Base-by-base conservation (phyloP, 73 alveolate genomes). In the Blepharisma japonicum region DNA sequence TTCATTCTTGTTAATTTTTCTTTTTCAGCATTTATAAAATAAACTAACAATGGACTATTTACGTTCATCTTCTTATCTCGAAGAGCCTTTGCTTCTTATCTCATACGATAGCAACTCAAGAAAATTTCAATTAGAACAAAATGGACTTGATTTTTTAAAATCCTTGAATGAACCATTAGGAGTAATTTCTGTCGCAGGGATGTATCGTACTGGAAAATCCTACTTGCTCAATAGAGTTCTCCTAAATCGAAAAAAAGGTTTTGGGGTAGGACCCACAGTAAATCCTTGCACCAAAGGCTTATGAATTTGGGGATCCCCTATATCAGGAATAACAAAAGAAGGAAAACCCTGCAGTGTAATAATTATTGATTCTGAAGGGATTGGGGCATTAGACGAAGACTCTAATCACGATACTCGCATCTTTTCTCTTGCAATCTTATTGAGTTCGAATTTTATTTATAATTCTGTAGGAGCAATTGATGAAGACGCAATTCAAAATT, bases 261-360 rank as follows among this genome's bases (percentile, higher is more conserved):
- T 83, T 82, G 95, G 95, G 55, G 96, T 70, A 8, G 92, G 87
- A 71, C 96, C 86, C 49, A 83, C 87, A 21, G 88, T 85, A 21
- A 85, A 85, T 81, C 91, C 98, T 20, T 95, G 99, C 77, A 97
- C 99, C 18, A 94, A 94, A 84, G 99, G 99, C 3, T 80, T 97
- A 3, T 97, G 99, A 99, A 96, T 97, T 14, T 97, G 99, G 99
- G 98, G 98, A 21, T 91, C 85, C 23, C 98, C 99, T 1, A 87
- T 96, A n/a, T 80, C 81, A 3, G 89, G 89, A 20, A 51, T 53
- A 6, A 82, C 89, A 42, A 71, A 48, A 79, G 85, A 79, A 7
- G 86, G 86, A 27, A 55, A 71, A 6, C 76, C 82, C 5, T 53
- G 84, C 54, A 39, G 55, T 45, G 79, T 83, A n/a, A 25, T 90